Evolutionary conservation across 2,329 filamentous ascomycete species (phyloP).

Genomic region (Pseudopithomyces chartarum): DNA sequence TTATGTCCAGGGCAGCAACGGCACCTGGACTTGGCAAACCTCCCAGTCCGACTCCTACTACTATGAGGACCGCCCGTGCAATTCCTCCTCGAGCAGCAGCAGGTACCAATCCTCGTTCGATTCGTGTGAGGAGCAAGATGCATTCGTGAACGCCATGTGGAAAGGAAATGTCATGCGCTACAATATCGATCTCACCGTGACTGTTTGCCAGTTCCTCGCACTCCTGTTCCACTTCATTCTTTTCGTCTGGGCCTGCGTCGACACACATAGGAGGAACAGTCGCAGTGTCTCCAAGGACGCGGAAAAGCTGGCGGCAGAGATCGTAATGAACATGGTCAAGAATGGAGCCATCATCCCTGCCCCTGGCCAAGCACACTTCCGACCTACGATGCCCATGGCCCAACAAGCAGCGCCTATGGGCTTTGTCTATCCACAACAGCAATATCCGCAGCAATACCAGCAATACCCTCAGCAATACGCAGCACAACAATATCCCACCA

Average conservation of each 20-base stretch:
- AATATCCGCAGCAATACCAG: slow-evolving; percentile 12
- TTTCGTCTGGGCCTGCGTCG: slow-evolving; percentile 47
- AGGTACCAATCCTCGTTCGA: slow-evolving; percentile 14
- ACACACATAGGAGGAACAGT: slow-evolving; percentile 33
- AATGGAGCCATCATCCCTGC: slow-evolving; percentile 35
- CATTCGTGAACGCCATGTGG: slow-evolving; percentile 39
- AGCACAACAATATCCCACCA: slow-evolving; percentile 11
- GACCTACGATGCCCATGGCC: slow-evolving; percentile 5
- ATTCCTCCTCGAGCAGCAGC: slow-evolving; percentile 2
- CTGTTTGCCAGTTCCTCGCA: slow-evolving; percentile 37
- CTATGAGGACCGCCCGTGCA: slow-evolving; percentile 20
- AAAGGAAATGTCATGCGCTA: slow-evolving; percentile 23
- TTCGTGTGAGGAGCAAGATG: slow-evolving; percentile 35
- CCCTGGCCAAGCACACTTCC: slow-evolving; percentile 21
- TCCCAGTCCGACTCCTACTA: slow-evolving; percentile 15
- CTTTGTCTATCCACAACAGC: slow-evolving; percentile 5
- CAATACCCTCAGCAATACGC: slow-evolving; percentile 13
- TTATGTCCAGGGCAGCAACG: slow-evolving; percentile 31
- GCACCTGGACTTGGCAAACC: slow-evolving; percentile 37
- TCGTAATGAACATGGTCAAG: slow-evolving; percentile 41
- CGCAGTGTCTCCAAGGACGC: slow-evolving; percentile 33
- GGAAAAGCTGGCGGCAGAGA: slow-evolving; percentile 37
- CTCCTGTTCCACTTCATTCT: slow-evolving; percentile 40
- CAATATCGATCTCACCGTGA: slow-evolving; percentile 25
- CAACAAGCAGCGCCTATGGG: slow-evolving; percentile 9